These are phyloP conservation scores for Penicillium mononematosum DNA, from an alignment of 495 filamentous ascomycete genomes.

Conservation along the genomic window DNA sequence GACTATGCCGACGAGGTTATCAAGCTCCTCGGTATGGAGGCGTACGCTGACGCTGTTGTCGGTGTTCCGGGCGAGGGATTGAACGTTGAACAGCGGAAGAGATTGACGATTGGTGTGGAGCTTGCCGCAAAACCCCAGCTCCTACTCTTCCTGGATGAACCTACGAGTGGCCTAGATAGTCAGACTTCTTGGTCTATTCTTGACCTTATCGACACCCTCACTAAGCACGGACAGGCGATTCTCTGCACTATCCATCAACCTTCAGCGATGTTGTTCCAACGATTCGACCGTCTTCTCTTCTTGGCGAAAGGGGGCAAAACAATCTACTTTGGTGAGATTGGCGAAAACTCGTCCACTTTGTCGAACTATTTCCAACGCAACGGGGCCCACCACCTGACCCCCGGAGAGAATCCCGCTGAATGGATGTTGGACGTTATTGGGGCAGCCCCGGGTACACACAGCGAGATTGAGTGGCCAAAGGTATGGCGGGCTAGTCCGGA, in stretches of 20 bases:
- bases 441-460: background rate
- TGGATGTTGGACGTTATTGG: conserved; percentile 81
- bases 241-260: conserved; percentile 88
- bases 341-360: conserved; percentile 65
- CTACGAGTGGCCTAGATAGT: conserved; percentile 77
- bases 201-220: conserved; percentile 64
- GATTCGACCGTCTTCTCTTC: conserved; percentile 78
- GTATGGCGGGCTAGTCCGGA: background rate
- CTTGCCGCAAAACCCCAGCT: conserved; percentile 82
- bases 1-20: background rate
- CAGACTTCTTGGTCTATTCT: conserved; percentile 86
- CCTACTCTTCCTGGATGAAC: conserved; percentile 86
- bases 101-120: conserved; percentile 85
- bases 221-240: conserved; percentile 74
- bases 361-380: conserved; percentile 67
- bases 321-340: conserved; percentile 83
- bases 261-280: conserved; percentile 78
- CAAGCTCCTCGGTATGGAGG: background rate
- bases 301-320: conserved; percentile 62
- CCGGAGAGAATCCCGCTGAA: conserved; percentile 69
- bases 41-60: conserved; percentile 5
- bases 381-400: background rate
- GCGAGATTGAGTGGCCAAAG: background rate
- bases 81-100: conserved; percentile 88
- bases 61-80: conserved; percentile 31